Evolutionary conservation across 2,329 filamentous ascomycete genomes (phyloP), one percentile per base, ranked within the genome.

Genomic region (Davidsoniella neocaledoniae): DNA sequence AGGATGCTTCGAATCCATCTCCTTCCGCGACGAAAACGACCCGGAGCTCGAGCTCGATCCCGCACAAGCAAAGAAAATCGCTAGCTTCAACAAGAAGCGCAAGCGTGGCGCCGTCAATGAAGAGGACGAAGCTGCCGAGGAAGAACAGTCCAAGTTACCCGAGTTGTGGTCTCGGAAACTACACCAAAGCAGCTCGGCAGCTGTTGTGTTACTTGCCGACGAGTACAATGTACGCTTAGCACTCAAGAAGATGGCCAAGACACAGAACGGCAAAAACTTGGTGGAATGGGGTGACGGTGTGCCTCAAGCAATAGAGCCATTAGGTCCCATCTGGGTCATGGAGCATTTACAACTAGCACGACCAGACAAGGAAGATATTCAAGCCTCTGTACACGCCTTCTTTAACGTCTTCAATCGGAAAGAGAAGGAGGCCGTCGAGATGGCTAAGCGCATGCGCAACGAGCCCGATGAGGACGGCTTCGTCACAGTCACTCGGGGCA

Each of bases 401-500:
- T 94, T 96, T 73, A 74, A 76, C 19, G 71, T 79, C n/a, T 96
- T 87, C 67, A 83, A 72, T 67, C 75, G 60, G 67, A 85, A 70
- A 66, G 83, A 74, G 70, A 77, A 63, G 65, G 81, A 70, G 64
- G 80, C 70, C 57, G 73, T 60, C 56, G 79, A 68, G 66, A 72
- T 69, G 60, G 82, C 66, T 61, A 79, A 76, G 66, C 68, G 74
- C 50, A 68, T 81, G 54, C 78, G 85, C 54, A 81, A 83, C 57
- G 80, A 86, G 58, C 86, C 90, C 0, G 91, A 98, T 63, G 88
- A 86, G 60, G 91, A 98, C 63, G 91, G 91, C 2, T 98, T 98
- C 62, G 75, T 96, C 45, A 96, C 88, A 3, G 91, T 98, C 21
- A 83, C 81, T 1, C 75, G 84, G 49, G 87, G 87, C 23, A 83